Conservation (phyloP, 345 rosid genomes). For the Combretum micranthum region DNA sequence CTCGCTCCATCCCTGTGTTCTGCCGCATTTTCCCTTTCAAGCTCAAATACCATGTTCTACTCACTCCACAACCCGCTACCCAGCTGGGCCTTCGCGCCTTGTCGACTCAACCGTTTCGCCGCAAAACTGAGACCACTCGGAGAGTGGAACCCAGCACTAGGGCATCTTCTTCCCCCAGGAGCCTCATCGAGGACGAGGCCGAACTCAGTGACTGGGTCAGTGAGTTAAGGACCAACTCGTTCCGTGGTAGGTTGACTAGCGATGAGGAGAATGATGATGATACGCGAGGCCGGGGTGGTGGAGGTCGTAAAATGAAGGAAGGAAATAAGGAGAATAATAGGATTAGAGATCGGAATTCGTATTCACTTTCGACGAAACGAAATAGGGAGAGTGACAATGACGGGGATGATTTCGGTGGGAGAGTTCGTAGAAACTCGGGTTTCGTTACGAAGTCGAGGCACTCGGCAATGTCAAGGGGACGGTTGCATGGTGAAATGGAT, state of each 20-base stretch:
- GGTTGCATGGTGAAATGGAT: conserved; percentile 11
- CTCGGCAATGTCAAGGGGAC: conserved; percentile 14
- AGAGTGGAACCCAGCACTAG: conserved; percentile 17
- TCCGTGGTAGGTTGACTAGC: conserved; percentile 24
- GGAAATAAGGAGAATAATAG: conserved; percentile 14
- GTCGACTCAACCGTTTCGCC: conserved; percentile 32
- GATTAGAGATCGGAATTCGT: conserved; percentile 14
- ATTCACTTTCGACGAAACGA: background rate
- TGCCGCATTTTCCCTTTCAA: conserved; percentile 35
- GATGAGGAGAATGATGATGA: conserved; percentile 30
- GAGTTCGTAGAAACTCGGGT: conserved; percentile 18
- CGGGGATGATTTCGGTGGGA: conserved; percentile 28
- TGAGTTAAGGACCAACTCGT: conserved; percentile 41
- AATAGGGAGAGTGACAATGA: conserved; percentile 31
- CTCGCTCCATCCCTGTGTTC: conserved; percentile 29
- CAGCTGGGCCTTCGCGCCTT: conserved; percentile 22
- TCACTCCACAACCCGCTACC: conserved; percentile 9
- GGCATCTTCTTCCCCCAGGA: conserved; percentile 45
- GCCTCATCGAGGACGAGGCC: conserved; percentile 83
- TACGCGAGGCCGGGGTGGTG: conserved; percentile 14
- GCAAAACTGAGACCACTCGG: conserved; percentile 11
- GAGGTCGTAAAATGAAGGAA: conserved; percentile 16
- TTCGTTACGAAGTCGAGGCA: conserved; percentile 29
- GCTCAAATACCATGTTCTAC: conserved; percentile 21
- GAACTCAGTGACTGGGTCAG: conserved; percentile 81